Evolutionary conservation across 495 filamentous ascomycete genomes (phyloP).

Genomic region (Talaromyces wortmannii): DNA sequence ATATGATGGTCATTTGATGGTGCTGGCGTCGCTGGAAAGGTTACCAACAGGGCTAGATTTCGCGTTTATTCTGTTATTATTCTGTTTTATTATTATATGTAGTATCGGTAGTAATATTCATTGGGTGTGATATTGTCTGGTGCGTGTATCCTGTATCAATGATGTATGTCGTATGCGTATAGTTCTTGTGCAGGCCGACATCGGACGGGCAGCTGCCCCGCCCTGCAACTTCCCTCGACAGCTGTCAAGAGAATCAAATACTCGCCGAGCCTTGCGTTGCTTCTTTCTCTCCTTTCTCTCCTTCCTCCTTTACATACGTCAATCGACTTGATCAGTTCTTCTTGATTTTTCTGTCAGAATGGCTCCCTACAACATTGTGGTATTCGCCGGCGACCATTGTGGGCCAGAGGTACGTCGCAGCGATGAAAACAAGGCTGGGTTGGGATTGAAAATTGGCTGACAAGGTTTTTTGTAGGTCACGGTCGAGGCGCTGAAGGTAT

Average conservation of each 20-base stretch:
- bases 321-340: background rate
- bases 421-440: background rate
- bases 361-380: conserved; percentile 52
- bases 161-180: background rate
- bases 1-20: background rate
- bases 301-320: background rate
- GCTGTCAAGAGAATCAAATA: background rate
- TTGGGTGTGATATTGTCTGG: background rate
- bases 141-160: too few relatives aligned
- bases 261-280: background rate
- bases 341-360: conserved; percentile 17
- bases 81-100: background rate
- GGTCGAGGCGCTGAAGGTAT: conserved; percentile 77
- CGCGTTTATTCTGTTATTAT: background rate
- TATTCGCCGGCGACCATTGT: conserved; percentile 86
- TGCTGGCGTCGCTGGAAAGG: background rate
- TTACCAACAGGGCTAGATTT: background rate
- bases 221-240: background rate
- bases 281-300: conserved; percentile 4
- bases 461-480: conserved; percentile 34
- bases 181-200: background rate
- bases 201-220: background rate
- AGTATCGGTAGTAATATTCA: background rate
- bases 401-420: conserved; percentile 70
- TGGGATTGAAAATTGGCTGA: background rate